Evolutionary conservation across 306 rosid species (phyloP), one percentile per base, ranked within the genome.

Genomic region (Citrullus mucosospermus): DNA sequence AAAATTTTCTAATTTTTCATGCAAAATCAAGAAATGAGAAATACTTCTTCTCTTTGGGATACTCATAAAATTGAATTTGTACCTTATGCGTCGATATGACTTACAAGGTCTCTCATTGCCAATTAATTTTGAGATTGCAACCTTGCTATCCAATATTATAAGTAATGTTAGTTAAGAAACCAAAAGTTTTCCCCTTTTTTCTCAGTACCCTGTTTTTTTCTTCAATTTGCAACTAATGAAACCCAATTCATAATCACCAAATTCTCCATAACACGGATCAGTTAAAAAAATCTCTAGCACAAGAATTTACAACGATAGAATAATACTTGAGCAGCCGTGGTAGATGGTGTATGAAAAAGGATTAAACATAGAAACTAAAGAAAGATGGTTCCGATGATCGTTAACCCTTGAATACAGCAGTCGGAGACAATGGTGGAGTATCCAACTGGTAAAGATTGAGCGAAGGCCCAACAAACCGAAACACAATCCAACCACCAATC

Each of bases 401-500:
- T 41, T 34, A 57, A 56, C 91, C 93, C 86, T 91, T 95, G 80
- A 95, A 77, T 1, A 92, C 70, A 56, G 89, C 82, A 72, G 87
- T 6, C 56, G 97, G 99, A 22, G 96, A 30, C 55, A 95, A 82
- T 1, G 93, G 90, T 70, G 91, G 83, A n/a, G 89, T 34, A 82
- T 95, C 99, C 65, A 95, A 78, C 89, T 95, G 99, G 83, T 95
- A 92, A 63, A 95, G 88, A 46, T 95, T 90, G 18, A 95, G 88
- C 6, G 97, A 83, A 5, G 99, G 99, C 51, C 99, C 99, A 44
- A 91, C 96, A 80, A 95, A 91, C 81, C 99, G 89, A 82, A 95
- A 95, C 9, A 84, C 1, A 18, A 92, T 90, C 99, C 99, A 95
- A 62, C 84, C 91, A 8, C 97, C 99, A 58, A 95, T 95, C 82